Base-by-base conservation (phyloP, 495 filamentous ascomycete species). In the Geopyxis carbonaria region DNA sequence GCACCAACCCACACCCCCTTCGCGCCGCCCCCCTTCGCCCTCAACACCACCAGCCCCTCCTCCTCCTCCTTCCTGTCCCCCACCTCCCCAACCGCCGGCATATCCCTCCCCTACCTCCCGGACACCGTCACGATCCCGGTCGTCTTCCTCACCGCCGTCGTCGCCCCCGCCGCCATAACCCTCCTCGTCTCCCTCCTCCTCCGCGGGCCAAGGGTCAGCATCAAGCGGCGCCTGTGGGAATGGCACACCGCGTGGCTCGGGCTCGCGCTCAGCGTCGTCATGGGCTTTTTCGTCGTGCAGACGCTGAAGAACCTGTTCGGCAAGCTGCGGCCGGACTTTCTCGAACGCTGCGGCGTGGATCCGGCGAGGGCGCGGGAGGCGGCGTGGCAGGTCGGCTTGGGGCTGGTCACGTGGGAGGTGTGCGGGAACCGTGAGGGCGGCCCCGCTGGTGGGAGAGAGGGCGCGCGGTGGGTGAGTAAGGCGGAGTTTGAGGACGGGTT, bases 191-290 rank as follows among this genome's bases (percentile, higher is more conserved):
- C n/a, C n/a, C n/a, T n/a, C n/a, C n/a, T n/a, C n/a, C n/a, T n/a
- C n/a, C n/a, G n/a, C n/a, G 78, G 51, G 71, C n/a, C n/a, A n/a
- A n/a, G n/a, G n/a, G n/a, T n/a, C n/a, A n/a, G n/a, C n/a, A n/a
- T n/a, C n/a, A 48, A 52, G 34, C 48, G 63, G 15, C 73, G 69
- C 50, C 31, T 73, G 0, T 80, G 75, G 70, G 74, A 75, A 47
- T 72, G 66, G 64, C 72, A 77, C 45, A 67, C 63, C 2, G 75
- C 68, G 10, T 72, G 70, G 68, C 60, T 79, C 52, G 76, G 76
- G 0, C 57, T 81, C 3, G 75, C 44, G 0, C 46, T 80, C 9
- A 59, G 66, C 0, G 48, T 71, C 3, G 74, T 72, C 0, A 57
- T 61, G 5, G 61, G 63, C 0, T 74, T 68, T 47, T 63, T 73